Evolutionary conservation across 331 rosid genomes (phyloP), one percentile per base, ranked within the genome.

Genomic region (Quercus tomentella): DNA sequence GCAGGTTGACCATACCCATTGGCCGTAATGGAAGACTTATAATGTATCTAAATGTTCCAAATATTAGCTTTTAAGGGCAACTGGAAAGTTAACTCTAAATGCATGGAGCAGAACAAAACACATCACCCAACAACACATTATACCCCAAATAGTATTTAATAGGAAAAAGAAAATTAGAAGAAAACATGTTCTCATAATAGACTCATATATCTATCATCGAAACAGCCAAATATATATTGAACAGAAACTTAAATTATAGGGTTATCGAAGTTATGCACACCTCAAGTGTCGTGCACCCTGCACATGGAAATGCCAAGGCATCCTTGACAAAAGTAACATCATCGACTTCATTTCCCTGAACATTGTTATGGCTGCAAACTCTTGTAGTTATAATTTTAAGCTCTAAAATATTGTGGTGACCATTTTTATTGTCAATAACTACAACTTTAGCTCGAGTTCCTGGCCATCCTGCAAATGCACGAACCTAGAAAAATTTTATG

Each of bases 381-480:
- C 91, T 89, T 4, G 99, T 91, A 62, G 92, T 90, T 76, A 95
- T 88, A 81, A 95, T 78, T 88, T 95, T 95, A 57, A 95, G 85
- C 81, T 91, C 97, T 80, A 90, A 51, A 56, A 87, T 83, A 73
- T 87, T 84, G 73, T 45, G 37, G 20, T 86, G 82, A 60, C 92
- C 90, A 69, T 78, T 86, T 82, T 85, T 87, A 74, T 87, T 49
- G 60, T 88, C 92, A 76, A 80, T 77, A 22, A 81, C 79, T 71
- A 82, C 83, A 76, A 91, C 79, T 87, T 90, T 91, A 20, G 98
- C 93, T 75, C 89, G 87, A 75, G 98, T 90, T 86, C 99, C 97
- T 35, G 99, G 99, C 98, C 99, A 93, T 65, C 99, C 99, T 91
- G 96, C 88, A 89, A 95, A 93, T 41, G 98, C 98, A 79, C 99